Evolutionary conservation across 768 basidiomycete species (phyloP).

Genomic region (Boletus sp.): DNA sequence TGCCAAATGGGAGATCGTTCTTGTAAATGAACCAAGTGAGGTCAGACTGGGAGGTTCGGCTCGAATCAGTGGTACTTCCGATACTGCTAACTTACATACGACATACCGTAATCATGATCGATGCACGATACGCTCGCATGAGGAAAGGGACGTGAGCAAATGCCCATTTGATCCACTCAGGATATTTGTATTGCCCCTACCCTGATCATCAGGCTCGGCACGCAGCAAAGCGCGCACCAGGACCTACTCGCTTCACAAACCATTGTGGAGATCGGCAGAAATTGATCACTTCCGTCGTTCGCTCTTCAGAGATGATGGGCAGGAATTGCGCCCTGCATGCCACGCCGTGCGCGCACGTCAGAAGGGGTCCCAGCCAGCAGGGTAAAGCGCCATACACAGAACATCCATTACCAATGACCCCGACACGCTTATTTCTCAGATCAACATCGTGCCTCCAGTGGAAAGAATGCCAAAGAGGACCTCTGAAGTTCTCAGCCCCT

Average conservation of each 20-base stretch:
- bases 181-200: not conserved
- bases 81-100: not conserved
- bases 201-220: not conserved
- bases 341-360: slow-evolving; percentile 3
- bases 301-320: slow-evolving; percentile 49
- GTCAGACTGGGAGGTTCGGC: not conserved
- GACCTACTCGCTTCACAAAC: slow-evolving; percentile 29
- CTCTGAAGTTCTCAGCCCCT: slow-evolving; percentile 37
- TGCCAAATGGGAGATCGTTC: not conserved
- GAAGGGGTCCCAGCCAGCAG: slow-evolving; percentile 4
- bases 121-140: slow-evolving; percentile 38
- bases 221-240: slow-evolving; percentile 32
- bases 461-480: slow-evolving; percentile 50
- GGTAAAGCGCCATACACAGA: slow-evolving; percentile 43
- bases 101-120: slow-evolving; percentile 38
- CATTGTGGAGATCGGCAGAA: slow-evolving; percentile 61
- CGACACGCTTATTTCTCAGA: slow-evolving; percentile 51
- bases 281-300: slow-evolving; percentile 49
- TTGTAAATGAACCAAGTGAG: slow-evolving; percentile 2
- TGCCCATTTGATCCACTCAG: not conserved
- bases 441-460: slow-evolving; percentile 53
- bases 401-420: slow-evolving; percentile 62
- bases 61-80: not conserved
- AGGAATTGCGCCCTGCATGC: slow-evolving; percentile 54
- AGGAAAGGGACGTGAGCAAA: slow-evolving; percentile 1